Percentiles rank a stretch among this genome's conserved stretches.
Evolutionary conservation across 2,329 filamentous ascomycete genomes (phyloP).

Genomic region (Aspergillus terreus): DNA sequence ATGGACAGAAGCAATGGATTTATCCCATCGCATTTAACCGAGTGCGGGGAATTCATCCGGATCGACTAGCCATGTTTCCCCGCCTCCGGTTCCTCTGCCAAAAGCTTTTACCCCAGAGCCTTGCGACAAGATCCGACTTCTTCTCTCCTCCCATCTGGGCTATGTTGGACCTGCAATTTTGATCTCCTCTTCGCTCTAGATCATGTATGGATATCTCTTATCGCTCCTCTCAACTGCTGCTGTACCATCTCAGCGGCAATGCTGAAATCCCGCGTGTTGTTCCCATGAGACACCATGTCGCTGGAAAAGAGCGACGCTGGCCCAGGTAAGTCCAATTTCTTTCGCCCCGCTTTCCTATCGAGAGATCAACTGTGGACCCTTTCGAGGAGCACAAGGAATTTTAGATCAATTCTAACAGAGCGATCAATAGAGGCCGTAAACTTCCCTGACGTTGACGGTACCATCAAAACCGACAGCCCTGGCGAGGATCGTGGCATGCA

Average conservation of each 20-base stretch:
- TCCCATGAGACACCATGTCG: conserved; percentile 27
- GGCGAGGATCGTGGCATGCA: conserved; percentile 11
- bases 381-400: not conserved
- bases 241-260: conserved; percentile 11
- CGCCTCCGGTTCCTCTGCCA: conserved; percentile 1
- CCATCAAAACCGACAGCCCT: conserved; percentile 9
- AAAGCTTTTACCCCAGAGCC: not conserved
- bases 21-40: not conserved
- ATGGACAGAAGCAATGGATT: too few relatives aligned
- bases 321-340: conserved; percentile 17
- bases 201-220: conserved; percentile 6
- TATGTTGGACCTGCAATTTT: conserved; percentile 1
- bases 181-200: not conserved
- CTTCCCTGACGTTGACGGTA: conserved; percentile 14
- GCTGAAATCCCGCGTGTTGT: conserved; percentile 7
- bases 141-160: not conserved
- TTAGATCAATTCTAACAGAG: conserved; percentile 2
- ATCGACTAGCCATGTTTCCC: not conserved
- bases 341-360: conserved; percentile 2
- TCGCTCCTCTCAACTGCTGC: not conserved
- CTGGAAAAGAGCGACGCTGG: conserved; percentile 23
- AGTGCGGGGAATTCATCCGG: not conserved
- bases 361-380: not conserved
- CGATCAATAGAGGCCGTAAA: conserved; percentile 12
- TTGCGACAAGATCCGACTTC: not conserved